These are phyloP conservation scores for Mycena galopus DNA, from an alignment of 768 basidiomycete genomes.

Conservation along the genomic window DNA sequence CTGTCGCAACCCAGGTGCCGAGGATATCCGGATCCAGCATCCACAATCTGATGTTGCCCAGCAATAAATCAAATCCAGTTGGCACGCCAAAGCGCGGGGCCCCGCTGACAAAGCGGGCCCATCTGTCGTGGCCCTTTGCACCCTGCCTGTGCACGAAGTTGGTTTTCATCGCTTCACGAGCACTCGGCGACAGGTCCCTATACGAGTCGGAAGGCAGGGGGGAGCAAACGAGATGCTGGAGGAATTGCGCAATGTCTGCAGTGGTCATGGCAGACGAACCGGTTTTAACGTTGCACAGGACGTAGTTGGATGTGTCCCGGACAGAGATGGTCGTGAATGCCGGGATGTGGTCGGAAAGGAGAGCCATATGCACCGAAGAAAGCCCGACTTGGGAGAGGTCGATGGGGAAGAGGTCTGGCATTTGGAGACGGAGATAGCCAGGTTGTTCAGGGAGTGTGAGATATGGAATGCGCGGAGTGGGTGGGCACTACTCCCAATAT, in stretches of 20 bases:
- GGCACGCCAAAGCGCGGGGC: neutral
- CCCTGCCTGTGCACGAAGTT: neutral
- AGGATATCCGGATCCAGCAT: neutral
- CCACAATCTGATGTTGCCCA: slow-evolving; percentile 6
- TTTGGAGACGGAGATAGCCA: neutral
- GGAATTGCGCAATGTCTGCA: slow-evolving; percentile 16
- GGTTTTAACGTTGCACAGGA: slow-evolving; percentile 13
- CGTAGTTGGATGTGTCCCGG: neutral
- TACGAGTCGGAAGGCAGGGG: neutral
- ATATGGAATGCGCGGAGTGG: slow-evolving; percentile 12
- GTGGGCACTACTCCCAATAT: slow-evolving; percentile 7
- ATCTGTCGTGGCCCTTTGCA: neutral
- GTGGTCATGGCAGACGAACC: neutral
- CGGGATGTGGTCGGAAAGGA: neutral
- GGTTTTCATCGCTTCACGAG: neutral
- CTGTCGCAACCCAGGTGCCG: slow-evolving; percentile 5
- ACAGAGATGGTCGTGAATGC: slow-evolving; percentile 12
- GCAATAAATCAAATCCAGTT: slow-evolving; percentile 10
- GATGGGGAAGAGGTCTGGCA: slow-evolving; percentile 20
- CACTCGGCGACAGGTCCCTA: neutral
- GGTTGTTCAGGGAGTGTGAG: slow-evolving; percentile 3
- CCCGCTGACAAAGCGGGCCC: slow-evolving; percentile 1
- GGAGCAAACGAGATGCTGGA: slow-evolving; percentile 5
- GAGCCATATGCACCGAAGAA: neutral
- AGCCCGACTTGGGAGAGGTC: neutral